A percentile compares a stretch with the other conserved stretches of the same genome.
These are phyloP conservation scores for Colletotrichum sp. DNA, from an alignment of 2,329 filamentous ascomycete genomes.

Conservation along the genomic window DNA sequence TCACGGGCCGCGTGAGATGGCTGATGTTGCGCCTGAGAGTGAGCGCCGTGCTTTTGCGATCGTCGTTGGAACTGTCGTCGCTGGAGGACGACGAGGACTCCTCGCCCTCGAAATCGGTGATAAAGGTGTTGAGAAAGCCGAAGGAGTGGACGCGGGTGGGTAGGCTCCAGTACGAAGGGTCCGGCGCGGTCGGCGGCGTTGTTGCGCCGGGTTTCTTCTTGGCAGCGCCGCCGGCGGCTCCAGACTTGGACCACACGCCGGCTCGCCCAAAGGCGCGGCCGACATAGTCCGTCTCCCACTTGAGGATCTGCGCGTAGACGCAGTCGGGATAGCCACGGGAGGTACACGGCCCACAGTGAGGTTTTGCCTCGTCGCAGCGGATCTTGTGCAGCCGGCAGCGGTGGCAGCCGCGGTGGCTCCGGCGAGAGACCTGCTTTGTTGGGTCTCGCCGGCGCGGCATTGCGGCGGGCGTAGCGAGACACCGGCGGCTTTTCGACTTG, in stretches of 20 bases:
- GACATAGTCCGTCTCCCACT: slow-evolving; percentile 34
- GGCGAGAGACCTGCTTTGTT: slow-evolving; percentile 17
- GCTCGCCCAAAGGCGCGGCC: slow-evolving; percentile 32
- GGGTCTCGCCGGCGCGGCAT: slow-evolving; percentile 13
- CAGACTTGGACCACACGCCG: slow-evolving; percentile 31
- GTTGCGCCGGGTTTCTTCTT: not conserved
- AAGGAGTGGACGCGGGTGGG: slow-evolving; percentile 4
- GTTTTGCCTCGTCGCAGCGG: slow-evolving; percentile 26
- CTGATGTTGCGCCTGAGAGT: not conserved
- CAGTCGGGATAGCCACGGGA: slow-evolving; percentile 25
- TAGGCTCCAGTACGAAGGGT: not conserved
- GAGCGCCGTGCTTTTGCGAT: not conserved
- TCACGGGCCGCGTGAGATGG: not conserved
- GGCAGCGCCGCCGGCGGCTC: not conserved
- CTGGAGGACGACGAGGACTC: not conserved
- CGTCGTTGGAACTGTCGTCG: slow-evolving; percentile 1
- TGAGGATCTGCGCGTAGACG: slow-evolving; percentile 18
- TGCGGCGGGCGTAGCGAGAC: not conserved
- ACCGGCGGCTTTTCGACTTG: not conserved
- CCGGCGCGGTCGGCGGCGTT: not conserved
- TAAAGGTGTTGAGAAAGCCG: slow-evolving; percentile 6
- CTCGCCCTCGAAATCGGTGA: not conserved
- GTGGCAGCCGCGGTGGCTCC: slow-evolving; percentile 27
- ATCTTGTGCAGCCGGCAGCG: slow-evolving; percentile 27
- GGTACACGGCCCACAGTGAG: slow-evolving; percentile 23